Base-by-base conservation (phyloP, 2,329 filamentous ascomycete genomes). In the Pseudogymnoascus sp. region DNA sequence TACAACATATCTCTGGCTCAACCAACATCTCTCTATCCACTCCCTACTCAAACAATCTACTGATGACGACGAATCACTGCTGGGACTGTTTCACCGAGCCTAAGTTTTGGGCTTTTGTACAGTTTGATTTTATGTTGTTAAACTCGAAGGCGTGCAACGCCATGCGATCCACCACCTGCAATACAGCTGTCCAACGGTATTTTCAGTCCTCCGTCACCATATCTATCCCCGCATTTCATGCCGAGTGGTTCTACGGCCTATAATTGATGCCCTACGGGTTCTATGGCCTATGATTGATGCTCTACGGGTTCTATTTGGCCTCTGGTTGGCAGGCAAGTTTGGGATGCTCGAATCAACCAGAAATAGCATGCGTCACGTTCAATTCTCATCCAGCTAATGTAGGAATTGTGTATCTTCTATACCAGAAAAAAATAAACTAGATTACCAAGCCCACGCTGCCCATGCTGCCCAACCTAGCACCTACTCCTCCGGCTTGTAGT, bases 401-500 rank as follows among this genome's bases (percentile, higher is more conserved):
- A 52, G 43, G 43, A 52, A 52, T 52, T n/a, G 21, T 52, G 23
- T 52, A 29, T 23, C 43, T 52, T 52, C 43, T 52, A 52, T 52
- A 52, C 43, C 31, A 52, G 43, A 52, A 52, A 31, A 31, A n/a
- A 12, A 60, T 52, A 60, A 59, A 59, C 62, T 21, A 10, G 12
- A 21, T 21, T 59, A 49, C 59, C 2, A 62, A 60, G 41, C 33
- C 45, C 3, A 26, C 5, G 23, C 23, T 26, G 23, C 26, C 26
- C 26, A 31, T 14, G 21, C 35, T 68, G 43, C 43, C 43, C 43
- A 52, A 52, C 43, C 11, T 31, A 29, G 16, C 43, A 16, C 43
- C 23, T 52, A 52, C 23, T 59, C 43, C 45, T 58, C 49, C 52
- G n/a, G n/a, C 59, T 73, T 74, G 67, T 69, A 84, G 71, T 89